phyloP scores from a whole-genome alignment of 495 filamentous ascomycete genomes.

The Xylaria curta region DNA sequence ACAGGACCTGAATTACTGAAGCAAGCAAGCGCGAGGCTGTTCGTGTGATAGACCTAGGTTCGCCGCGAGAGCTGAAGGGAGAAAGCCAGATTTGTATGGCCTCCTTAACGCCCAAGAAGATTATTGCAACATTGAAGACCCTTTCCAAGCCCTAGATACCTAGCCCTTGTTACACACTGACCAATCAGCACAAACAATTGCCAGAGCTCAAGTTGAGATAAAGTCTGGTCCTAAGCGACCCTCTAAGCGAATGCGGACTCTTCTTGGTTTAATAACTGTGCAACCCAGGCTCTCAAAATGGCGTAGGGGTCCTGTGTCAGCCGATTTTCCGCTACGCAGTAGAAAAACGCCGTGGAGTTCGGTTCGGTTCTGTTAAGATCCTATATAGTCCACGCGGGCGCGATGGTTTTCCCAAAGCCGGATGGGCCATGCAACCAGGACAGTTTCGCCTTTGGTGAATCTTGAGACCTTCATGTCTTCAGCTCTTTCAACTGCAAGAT shows the following conservation, averaged over 20 bases:
- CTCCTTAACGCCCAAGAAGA: too few relatives aligned
- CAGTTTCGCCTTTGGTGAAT: neutral
- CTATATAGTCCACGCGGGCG: neutral
- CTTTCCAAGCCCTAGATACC: too few relatives aligned
- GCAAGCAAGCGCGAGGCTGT: too few relatives aligned
- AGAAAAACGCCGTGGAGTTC: neutral
- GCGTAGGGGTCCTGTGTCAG: neutral
- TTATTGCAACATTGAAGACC: too few relatives aligned
- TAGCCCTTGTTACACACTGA: too few relatives aligned
- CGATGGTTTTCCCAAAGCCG: neutral
- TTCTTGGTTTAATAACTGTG: neutral
- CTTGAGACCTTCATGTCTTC: neutral
- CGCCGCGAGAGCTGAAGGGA: too few relatives aligned
- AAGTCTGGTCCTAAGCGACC: neutral
- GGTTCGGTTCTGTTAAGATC: neutral
- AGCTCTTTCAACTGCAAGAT: neutral
- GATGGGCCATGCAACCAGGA: neutral
- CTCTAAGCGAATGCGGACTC: neutral
- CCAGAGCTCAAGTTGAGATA: neutral
- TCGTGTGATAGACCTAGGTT: too few relatives aligned
- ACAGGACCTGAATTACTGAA: too few relatives aligned
- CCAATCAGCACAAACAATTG: conserved; percentile 1
- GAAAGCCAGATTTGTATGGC: too few relatives aligned
- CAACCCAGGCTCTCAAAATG: neutral
- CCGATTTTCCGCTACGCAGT: neutral